Base-by-base conservation (phyloP, 768 basidiomycete species). In the Termitomyces sp. region DNA sequence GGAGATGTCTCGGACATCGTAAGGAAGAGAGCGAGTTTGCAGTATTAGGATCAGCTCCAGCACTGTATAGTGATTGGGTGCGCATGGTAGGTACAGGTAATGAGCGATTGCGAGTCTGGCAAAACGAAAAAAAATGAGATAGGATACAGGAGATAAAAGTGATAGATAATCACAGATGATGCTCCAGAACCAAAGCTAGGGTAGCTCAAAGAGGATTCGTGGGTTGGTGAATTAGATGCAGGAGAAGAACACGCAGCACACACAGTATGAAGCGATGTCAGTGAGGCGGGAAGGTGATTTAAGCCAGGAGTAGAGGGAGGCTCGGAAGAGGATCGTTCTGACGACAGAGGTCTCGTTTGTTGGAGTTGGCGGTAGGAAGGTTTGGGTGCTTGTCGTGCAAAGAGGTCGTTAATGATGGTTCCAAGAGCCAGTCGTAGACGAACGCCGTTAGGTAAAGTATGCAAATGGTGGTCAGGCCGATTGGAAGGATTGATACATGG, bases 351-450 rank as follows among this genome's bases (percentile, higher is more conserved):
- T 64, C 60, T 70, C 63, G 54, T 56, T 62, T 54, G 70, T 62
- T 54, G 70, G 51, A 54, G 61, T 57, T 66, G 70, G 51, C 80
- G 72, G 56, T 76, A 75, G 1, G 77, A 76, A n/a, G 75, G 75
- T 5, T 72, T 73, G n/a, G 85, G 85, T 0, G 83, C 77, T 65
- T 87, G 84, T 24, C 90, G 81, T 26, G 88, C 85, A 66, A 92
- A 92, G 7, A 94, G 72, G 63, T 92, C 90, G 61, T 92, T 92
- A 69, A 92, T 79, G 55, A 93, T 82, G 0, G 88, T 87, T 2
- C 84, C 83, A 36, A 94, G 74, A 1, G 87, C 86, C 5, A 93
- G 78, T 30, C 91, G 78, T 50, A 94, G 76, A 6, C 92, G 81
- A 36, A 94, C 89, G 13, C 90, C 90, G 62, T 92, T 91, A 0